Evolutionary conservation across 2,329 filamentous ascomycete genomes (phyloP).

Genomic region (Lojkania enalia): DNA sequence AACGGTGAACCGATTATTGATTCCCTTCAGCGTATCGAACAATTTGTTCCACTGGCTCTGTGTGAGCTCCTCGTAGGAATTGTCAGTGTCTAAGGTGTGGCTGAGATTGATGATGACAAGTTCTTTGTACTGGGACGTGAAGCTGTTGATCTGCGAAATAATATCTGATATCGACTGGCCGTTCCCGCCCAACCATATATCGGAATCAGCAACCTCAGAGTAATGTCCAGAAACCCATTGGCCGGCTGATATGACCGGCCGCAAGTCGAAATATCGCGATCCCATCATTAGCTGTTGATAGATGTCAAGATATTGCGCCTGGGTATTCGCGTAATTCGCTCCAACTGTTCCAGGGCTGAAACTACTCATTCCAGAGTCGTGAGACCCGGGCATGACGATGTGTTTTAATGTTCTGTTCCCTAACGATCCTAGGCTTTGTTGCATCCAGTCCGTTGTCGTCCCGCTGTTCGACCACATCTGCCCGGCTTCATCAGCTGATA

Average conservation of each 20-base stretch:
- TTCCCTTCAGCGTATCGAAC: constrained; percentile 46
- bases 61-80: constrained; percentile 44
- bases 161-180: constrained; percentile 51
- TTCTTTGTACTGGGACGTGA: constrained; percentile 51
- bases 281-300: constrained; percentile 52
- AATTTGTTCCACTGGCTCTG: constrained; percentile 49
- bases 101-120: constrained; percentile 54
- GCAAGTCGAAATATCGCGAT: constrained; percentile 54
- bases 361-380: constrained; percentile 55
- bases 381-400: constrained; percentile 54
- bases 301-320: constrained; percentile 52
- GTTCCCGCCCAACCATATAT: constrained; percentile 50
- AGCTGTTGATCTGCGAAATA: constrained; percentile 50
- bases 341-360: constrained; percentile 47
- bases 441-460: constrained; percentile 47
- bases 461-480: constrained; percentile 43
- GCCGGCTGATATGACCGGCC: constrained; percentile 47
- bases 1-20: constrained; percentile 47
- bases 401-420: constrained; percentile 49
- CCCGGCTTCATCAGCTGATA: constrained; percentile 41
- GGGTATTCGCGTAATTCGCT: constrained; percentile 48
- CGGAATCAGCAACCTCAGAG: constrained; percentile 38
- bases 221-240: constrained; percentile 52
- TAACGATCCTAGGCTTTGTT: constrained; percentile 43
- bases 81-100: constrained; percentile 50